Base-by-base conservation (phyloP, 805 yeast species). In the Ogataea zsoltii region DNA sequence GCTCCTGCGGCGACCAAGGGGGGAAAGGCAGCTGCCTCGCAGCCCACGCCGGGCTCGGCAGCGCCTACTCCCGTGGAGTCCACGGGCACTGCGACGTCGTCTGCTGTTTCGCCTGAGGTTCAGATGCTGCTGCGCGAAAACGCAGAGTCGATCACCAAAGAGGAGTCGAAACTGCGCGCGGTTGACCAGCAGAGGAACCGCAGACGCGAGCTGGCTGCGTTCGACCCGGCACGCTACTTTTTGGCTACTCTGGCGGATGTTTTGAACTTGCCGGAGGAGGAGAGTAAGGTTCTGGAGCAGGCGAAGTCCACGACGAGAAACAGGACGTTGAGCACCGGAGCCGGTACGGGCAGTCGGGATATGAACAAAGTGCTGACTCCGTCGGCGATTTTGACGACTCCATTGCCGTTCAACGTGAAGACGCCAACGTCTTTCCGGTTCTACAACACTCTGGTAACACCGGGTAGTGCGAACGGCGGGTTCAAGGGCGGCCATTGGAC, bases 231-330 rank as follows among this genome's bases (percentile, higher is more conserved):
- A 36, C 63, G 65, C 42, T 79, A 75, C 57, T 74, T 79, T 53
- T 66, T 72, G 38, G 75, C 80, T 0, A 74, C 81, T 2, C 63
- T 79, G 44, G 72, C 79, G 7, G 78, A 79, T 56, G 62, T 75
- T 30, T 63, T 79, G 48, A 77, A 73, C 33, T 54, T 79, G 19
- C 72, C 71, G 7, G 77, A 70, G 11, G 67, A 69, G 29, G 69
- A 65, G 44, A 54, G 48, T 11, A 60, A 57, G 21, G 46, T 67
- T 13, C 47, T 60, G 17, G 61, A 63, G 38, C 38, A 50, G n/a
- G 45, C 55, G 11, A 49, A 52, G 2, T 39, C 47, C 13, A 18
- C 33, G 13, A 34, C 40, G 25, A 45, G 42, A 31, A 30, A 46
- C 28, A 60, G 55, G 18, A 36, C 49, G 13, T 50, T 49, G 40